Percentiles rank a stretch among this genome's conserved stretches.
Conservation (phyloP, 108 stramenopile species). For the Skeletonema tropicum region DNA sequence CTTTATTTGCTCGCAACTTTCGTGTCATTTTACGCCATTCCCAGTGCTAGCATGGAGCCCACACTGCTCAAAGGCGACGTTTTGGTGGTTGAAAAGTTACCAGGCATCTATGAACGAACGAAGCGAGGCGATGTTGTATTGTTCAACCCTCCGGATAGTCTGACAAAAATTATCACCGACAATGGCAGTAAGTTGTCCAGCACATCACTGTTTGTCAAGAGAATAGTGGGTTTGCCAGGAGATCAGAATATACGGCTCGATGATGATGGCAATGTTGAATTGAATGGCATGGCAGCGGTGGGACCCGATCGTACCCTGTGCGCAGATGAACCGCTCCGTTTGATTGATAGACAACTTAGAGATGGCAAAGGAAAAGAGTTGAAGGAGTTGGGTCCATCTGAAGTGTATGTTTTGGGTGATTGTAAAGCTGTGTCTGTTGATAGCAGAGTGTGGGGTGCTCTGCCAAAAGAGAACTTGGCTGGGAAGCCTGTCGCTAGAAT, state of each 20-base stretch:
- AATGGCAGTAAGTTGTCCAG: constrained; percentile 41
- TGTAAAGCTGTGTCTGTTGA: constrained; percentile 52
- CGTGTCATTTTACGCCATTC: constrained; percentile 56
- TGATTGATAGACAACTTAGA: constrained; percentile 41
- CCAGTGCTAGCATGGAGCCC: constrained; percentile 56
- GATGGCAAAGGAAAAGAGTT: constrained; percentile 43
- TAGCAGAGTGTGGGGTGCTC: constrained; percentile 46
- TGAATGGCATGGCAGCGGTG: constrained; percentile 28
- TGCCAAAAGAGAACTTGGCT: constrained; percentile 44
- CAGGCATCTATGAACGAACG: constrained; percentile 42
- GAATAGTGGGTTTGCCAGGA: constrained; percentile 49
- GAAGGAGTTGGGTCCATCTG: constrained; percentile 21
- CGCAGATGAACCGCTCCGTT: constrained; percentile 44
- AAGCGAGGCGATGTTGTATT: constrained; percentile 53
- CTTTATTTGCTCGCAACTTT: constrained; percentile 20
- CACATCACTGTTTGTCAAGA: constrained; percentile 49
- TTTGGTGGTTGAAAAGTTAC: constrained; percentile 58
- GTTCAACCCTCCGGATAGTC: constrained; percentile 55
- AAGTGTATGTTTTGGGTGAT: constrained; percentile 53
- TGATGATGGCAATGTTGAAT: constrained; percentile 25
- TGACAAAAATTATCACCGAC: constrained; percentile 42
- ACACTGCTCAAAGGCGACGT: constrained; percentile 55
- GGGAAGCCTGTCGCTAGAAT: constrained; percentile 47
- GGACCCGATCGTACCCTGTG: constrained; percentile 43
- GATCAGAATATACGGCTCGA: constrained; percentile 34